Conservation (phyloP, 441 rosid genomes). For the Theobroma grandiflorum region DNA sequence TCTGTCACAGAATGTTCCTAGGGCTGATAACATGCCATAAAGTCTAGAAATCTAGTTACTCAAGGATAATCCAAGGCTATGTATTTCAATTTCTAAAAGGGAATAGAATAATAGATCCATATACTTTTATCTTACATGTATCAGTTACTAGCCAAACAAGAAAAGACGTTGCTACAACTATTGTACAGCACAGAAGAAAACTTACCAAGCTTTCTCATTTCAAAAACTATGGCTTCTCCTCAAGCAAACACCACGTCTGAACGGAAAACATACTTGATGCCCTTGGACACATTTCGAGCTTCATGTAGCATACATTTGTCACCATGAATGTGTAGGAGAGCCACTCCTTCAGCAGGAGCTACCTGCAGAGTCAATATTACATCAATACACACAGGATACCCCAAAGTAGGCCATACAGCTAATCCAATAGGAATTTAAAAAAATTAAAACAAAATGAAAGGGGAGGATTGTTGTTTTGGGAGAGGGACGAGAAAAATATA, state of each 20-base stretch:
- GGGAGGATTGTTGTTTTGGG: not conserved
- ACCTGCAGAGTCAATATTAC: constrained; percentile 51
- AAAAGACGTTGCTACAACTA: not conserved
- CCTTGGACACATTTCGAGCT: constrained; percentile 76
- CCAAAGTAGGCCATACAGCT: not conserved
- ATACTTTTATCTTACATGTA: not conserved
- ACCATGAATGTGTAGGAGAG: constrained; percentile 92
- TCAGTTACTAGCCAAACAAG: not conserved
- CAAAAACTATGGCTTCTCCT: constrained; percentile 24
- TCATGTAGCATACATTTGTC: constrained; percentile 93
- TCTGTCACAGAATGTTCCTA: not conserved
- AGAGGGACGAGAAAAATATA: not conserved
- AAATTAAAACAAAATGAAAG: not conserved
- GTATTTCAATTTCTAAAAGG: not conserved
- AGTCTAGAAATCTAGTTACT: not conserved
- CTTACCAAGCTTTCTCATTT: constrained; percentile 3
- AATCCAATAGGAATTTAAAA: not conserved
- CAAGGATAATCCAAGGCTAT: not conserved
- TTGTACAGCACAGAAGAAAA: not conserved
- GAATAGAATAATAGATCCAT: not conserved
- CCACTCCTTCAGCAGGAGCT: constrained; percentile 94
- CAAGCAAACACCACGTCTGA: constrained; percentile 95
- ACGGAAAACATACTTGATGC: constrained; percentile 86
- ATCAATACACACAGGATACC: not conserved
- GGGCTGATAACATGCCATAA: not conserved